phyloP scores from a whole-genome alignment of 2,329 filamentous ascomycete species.

The Aspergillus transmontanensis region DNA sequence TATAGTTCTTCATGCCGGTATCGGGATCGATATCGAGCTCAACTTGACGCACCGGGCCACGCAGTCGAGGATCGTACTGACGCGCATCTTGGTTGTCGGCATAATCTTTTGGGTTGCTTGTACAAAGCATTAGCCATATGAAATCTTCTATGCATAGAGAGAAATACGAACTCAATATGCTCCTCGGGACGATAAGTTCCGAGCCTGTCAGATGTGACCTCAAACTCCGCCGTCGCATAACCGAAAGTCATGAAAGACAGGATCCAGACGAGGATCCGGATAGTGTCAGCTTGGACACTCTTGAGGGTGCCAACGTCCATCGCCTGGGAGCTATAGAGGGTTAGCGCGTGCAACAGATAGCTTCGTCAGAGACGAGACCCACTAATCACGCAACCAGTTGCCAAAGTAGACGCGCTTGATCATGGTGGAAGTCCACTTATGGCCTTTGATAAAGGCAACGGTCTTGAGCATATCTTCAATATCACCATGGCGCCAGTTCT shows the following conservation, averaged over 20 bases:
- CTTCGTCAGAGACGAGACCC: conserved; percentile 18
- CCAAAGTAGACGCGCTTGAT: conserved; percentile 81
- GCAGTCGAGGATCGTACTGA: conserved; percentile 72
- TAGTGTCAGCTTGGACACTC: conserved; percentile 74
- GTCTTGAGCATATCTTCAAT: conserved; percentile 82
- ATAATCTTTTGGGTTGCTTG: conserved; percentile 77
- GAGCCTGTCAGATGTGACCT: conserved; percentile 77
- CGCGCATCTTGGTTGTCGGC: conserved; percentile 85
- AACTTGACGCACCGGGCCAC: conserved; percentile 71
- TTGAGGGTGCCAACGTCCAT: conserved; percentile 80
- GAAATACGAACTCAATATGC: conserved; percentile 48
- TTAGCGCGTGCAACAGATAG: background rate
- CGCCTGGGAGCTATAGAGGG: conserved; percentile 63
- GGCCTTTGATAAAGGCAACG: conserved; percentile 73
- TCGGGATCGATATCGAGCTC: conserved; percentile 73
- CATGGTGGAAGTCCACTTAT: conserved; percentile 82
- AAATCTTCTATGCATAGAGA: background rate
- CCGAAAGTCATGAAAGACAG: conserved; percentile 80
- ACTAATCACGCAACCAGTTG: conserved; percentile 83
- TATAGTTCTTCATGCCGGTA: conserved; percentile 99
- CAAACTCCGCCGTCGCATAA: conserved; percentile 83
- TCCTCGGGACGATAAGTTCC: conserved; percentile 78
- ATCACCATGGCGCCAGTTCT: conserved; percentile 62
- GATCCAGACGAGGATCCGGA: conserved; percentile 78
- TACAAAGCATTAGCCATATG: conserved; percentile 35